phyloP scores from a whole-genome alignment of 2,329 filamentous ascomycete species.

The Lachnellula cervina region DNA sequence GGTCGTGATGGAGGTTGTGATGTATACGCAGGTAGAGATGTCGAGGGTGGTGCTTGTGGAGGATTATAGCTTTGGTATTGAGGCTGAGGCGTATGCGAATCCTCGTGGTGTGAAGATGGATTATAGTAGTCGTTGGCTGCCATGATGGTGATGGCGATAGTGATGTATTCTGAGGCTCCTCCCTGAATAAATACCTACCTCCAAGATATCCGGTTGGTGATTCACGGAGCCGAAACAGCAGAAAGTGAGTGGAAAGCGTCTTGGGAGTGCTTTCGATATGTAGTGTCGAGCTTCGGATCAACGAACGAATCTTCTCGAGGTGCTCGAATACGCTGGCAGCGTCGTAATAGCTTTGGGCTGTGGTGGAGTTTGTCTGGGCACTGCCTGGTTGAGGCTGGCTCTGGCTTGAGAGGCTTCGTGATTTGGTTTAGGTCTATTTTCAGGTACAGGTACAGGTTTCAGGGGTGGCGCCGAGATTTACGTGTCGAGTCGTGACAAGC shows the following conservation, averaged over 20 bases:
- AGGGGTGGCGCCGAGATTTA: neutral
- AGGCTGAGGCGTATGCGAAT: conserved; percentile 8
- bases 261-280: conserved; percentile 1
- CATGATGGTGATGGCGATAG: conserved; percentile 14
- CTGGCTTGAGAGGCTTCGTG: too few species aligned
- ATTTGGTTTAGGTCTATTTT: neutral
- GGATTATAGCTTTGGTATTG: conserved; percentile 11
- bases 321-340: neutral
- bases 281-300: neutral
- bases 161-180: neutral
- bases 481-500: too few species aligned
- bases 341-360: conserved; percentile 4
- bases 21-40: conserved; percentile 23
- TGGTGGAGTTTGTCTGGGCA: conserved; percentile 1
- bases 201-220: neutral
- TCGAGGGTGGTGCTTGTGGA: conserved; percentile 10
- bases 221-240: conserved; percentile 4
- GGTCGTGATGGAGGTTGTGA: conserved; percentile 22
- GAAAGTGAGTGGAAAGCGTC: neutral
- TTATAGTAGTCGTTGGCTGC: conserved; percentile 30
- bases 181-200: neutral
- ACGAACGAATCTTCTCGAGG: neutral
- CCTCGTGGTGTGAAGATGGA: conserved; percentile 14
- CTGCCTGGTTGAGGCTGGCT: neutral
- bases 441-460: conserved; percentile 1